These are phyloP conservation scores for Apiospora aurea DNA, from an alignment of 2,329 filamentous ascomycete genomes.

Conservation along the genomic window DNA sequence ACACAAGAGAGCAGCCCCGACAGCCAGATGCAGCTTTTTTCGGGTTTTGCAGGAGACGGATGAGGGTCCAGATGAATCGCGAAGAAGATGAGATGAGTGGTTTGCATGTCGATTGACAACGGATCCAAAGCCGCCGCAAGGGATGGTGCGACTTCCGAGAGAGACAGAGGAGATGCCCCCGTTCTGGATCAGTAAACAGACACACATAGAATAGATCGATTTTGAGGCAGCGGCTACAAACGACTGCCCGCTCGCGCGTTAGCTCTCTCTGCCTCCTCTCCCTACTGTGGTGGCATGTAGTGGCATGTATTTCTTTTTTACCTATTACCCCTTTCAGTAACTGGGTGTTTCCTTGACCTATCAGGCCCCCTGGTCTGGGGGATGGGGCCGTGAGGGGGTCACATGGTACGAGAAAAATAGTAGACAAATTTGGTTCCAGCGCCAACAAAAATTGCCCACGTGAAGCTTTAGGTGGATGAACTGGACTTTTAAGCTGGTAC, in stretches of 20 bases:
- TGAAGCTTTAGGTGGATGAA: constrained; percentile 13
- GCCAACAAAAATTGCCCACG: constrained; percentile 14
- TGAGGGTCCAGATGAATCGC: not conserved
- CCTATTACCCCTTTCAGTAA: constrained; percentile 21
- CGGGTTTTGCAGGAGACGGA: not conserved
- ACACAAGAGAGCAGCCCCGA: not conserved
- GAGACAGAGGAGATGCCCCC: not conserved
- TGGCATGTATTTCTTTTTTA: not conserved
- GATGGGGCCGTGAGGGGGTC: not conserved
- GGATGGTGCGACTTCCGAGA: not conserved
- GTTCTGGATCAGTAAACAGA: not conserved
- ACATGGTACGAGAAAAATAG: constrained; percentile 9
- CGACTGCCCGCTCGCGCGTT: not conserved
- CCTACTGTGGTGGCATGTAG: not conserved
- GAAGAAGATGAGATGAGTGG: not conserved
- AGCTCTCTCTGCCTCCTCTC: not conserved
- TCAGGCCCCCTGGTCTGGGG: constrained; percentile 4
- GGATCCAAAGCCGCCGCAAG: not conserved
- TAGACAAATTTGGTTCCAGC: not conserved
- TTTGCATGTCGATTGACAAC: not conserved
- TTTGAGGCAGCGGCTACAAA: not conserved
- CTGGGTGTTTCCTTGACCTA: constrained; percentile 7
- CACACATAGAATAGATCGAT: not conserved
- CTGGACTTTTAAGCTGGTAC: not conserved
- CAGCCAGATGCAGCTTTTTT: not conserved